These are phyloP conservation scores for Lecanicillium sp. DNA, from an alignment of 2,329 filamentous ascomycete genomes.

Conservation along the genomic window DNA sequence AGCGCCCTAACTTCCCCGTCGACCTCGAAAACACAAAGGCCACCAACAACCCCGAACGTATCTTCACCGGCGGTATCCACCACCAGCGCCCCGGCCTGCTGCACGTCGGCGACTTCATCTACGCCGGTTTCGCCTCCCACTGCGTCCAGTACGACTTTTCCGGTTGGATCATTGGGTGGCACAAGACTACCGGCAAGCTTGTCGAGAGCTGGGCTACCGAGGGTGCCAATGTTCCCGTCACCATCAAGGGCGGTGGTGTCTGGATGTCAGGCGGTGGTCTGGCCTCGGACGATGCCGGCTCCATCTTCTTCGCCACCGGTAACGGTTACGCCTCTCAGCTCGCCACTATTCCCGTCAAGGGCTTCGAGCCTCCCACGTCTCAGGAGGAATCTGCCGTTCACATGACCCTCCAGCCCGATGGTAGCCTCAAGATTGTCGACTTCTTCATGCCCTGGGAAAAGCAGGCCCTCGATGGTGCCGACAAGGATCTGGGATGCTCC, in stretches of 20 bases:
- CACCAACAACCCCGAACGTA: constrained; percentile 40
- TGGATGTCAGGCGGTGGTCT: constrained; percentile 37
- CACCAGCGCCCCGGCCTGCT: constrained; percentile 45
- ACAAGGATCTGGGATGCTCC: constrained; percentile 44
- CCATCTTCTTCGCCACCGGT: constrained; percentile 33
- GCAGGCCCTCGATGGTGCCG: constrained; percentile 41
- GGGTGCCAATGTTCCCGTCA: constrained; percentile 31
- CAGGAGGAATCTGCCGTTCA: constrained; percentile 41
- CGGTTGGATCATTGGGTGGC: constrained; percentile 44
- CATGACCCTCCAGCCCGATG: constrained; percentile 34
- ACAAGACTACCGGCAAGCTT: constrained; percentile 33
- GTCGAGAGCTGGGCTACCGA: constrained; percentile 37
- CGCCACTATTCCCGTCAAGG: constrained; percentile 31
- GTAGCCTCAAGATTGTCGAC: constrained; percentile 39
- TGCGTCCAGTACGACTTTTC: constrained; percentile 53
- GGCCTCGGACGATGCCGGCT: constrained; percentile 33
- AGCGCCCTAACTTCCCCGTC: constrained; percentile 39
- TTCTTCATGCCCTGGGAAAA: constrained; percentile 53
- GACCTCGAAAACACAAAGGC: constrained; percentile 40
- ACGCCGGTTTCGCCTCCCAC: constrained; percentile 49
- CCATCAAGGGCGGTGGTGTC: constrained; percentile 37
- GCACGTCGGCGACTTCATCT: constrained; percentile 40
- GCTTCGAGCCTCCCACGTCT: constrained; percentile 32
- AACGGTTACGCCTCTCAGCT: constrained; percentile 37
- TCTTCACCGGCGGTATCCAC: constrained; percentile 46